phyloP scores from a whole-genome alignment of 2,329 filamentous ascomycete genomes.

The Diaporthe caulivora region DNA sequence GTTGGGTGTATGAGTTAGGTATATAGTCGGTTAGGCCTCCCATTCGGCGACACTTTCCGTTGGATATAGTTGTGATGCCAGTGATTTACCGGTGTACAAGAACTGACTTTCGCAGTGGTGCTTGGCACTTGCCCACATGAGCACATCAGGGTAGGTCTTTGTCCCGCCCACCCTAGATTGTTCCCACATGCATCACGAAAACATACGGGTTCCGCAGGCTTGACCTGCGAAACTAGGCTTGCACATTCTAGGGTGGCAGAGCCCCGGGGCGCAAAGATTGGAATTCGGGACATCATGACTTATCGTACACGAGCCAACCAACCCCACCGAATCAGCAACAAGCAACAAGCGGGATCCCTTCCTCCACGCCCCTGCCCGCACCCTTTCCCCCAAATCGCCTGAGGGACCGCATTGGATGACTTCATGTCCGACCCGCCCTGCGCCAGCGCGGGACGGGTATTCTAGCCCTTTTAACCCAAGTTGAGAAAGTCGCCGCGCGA shows the following conservation, averaged over 20 bases:
- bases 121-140: no score
- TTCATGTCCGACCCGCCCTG: constrained; percentile 4
- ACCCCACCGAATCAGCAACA: constrained; percentile 3
- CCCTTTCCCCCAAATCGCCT: constrained; percentile 12
- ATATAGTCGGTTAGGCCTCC: no score
- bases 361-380: not conserved
- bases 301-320: not conserved
- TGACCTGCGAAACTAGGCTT: no score
- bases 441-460: not conserved
- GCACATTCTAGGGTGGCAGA: not conserved
- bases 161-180: not conserved
- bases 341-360: not conserved
- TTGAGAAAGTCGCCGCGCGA: not conserved
- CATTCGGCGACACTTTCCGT: no score
- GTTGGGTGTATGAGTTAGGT: no score
- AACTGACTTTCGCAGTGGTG: no score
- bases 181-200: not conserved
- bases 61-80: no score
- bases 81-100: no score
- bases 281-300: constrained; percentile 17
- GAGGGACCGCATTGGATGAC: not conserved
- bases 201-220: not conserved
- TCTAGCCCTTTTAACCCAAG: constrained; percentile 8
- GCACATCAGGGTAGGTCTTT: no score
- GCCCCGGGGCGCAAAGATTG: not conserved